phyloP scores from a whole-genome alignment of 2,329 filamentous ascomycete species.

The Nigrograna mackinnonii region DNA sequence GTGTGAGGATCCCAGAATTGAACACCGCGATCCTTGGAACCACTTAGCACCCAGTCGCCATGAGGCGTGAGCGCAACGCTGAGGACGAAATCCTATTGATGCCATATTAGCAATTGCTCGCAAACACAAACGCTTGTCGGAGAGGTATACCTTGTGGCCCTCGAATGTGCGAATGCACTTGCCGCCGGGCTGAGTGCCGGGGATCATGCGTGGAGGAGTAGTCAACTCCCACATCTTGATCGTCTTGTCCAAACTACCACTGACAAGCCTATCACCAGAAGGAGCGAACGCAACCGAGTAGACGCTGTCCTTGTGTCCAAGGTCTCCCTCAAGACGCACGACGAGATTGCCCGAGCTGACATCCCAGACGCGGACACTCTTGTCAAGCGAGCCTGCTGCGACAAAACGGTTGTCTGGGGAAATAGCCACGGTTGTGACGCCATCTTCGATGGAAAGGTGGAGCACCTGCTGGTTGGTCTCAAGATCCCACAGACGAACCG shows the following conservation, averaged over 20 bases:
- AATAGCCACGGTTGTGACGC: slow-evolving; percentile 96
- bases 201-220: slow-evolving; percentile 68
- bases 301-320: slow-evolving; percentile 95
- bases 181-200: slow-evolving; percentile 76
- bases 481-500: slow-evolving; percentile 95
- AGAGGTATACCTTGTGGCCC: slow-evolving; percentile 74
- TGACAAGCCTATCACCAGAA: slow-evolving; percentile 89
- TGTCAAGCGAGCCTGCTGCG: slow-evolving; percentile 92
- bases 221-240: slow-evolving; percentile 99
- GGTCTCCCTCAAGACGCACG: slow-evolving; percentile 87
- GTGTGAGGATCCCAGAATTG: slow-evolving; percentile 98
- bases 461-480: slow-evolving; percentile 80
- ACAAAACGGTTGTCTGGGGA: slow-evolving; percentile 94
- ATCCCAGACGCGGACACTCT: slow-evolving; percentile 98
- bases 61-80: slow-evolving; percentile 95
- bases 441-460: slow-evolving; percentile 91
- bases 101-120: background rate
- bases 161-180: slow-evolving; percentile 97
- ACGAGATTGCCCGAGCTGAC: slow-evolving; percentile 82
- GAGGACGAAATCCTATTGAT: slow-evolving; percentile 85
- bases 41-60: slow-evolving; percentile 93
- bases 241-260: slow-evolving; percentile 93
- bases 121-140: no score
- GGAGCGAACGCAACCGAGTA: slow-evolving; percentile 97
- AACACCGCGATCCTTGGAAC: slow-evolving; percentile 94